phyloP scores from a whole-genome alignment of 345 rosid species.

The Gossypium arboreum region DNA sequence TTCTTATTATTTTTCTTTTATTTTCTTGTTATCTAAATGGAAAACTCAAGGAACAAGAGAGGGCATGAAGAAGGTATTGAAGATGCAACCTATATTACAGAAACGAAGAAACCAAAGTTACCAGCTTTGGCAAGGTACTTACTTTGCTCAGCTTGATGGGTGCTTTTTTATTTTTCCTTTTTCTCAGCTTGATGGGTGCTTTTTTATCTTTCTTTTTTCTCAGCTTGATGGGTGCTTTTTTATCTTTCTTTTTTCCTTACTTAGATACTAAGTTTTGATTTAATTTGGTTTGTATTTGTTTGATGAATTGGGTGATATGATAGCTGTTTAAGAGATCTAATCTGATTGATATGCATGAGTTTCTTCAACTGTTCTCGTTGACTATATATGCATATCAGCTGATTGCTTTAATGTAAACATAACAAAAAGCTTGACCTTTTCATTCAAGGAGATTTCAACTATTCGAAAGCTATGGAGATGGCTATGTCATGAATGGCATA shows the following conservation, averaged over 20 bases:
- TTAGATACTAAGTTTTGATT: slow-evolving; percentile 1
- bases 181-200: not conserved
- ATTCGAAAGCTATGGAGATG: not conserved
- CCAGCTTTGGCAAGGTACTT: slow-evolving; percentile 86
- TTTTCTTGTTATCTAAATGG: slow-evolving; percentile 46
- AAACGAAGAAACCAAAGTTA: slow-evolving; percentile 64
- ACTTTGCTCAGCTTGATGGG: not conserved
- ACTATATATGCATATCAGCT: not conserved
- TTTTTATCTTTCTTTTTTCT: not conserved
- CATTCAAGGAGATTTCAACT: not conserved
- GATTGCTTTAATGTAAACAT: not conserved
- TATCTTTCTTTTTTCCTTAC: not conserved
- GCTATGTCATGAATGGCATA: not conserved
- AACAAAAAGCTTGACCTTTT: not conserved
- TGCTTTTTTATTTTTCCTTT: not conserved
- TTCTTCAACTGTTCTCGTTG: not conserved
- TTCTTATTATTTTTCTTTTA: not conserved
- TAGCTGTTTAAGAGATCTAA: not conserved
- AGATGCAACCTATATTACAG: slow-evolving; percentile 45
- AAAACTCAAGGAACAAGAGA: slow-evolving; percentile 59
- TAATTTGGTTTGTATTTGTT: not conserved
- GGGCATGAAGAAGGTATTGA: slow-evolving; percentile 49
- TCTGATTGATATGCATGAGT: not conserved
- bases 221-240: not conserved
- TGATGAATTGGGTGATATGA: not conserved